A percentile compares a stretch with the other conserved stretches of the same genome.
Evolutionary conservation across 1,284 basidiomycete species (phyloP).

Genomic region (Phenoliferia sp.): DNA sequence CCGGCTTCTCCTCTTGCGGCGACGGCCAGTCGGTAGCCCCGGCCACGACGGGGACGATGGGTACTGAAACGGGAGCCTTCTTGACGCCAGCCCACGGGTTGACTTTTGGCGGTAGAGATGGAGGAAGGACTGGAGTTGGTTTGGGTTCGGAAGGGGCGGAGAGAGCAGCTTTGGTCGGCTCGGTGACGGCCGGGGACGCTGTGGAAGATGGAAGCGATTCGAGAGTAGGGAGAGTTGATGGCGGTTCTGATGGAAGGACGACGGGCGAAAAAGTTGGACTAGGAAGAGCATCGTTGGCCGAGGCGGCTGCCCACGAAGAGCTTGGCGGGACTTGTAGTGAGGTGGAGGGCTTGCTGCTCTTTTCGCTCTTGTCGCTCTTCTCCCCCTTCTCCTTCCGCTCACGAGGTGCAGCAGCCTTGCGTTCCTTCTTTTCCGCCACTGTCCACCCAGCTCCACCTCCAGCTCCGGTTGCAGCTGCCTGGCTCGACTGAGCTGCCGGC

Average conservation of each 20-base stretch:
- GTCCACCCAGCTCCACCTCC: background rate
- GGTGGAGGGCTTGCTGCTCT: background rate
- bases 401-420: background rate
- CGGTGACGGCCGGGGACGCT: background rate
- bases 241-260: background rate
- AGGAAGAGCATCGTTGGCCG: background rate
- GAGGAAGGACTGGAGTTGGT: background rate
- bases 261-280: background rate
- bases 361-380: too few relatives aligned
- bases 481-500: background rate
- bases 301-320: background rate
- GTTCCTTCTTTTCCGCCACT: background rate
- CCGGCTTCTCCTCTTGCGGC: constrained; percentile 4
- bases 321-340: background rate
- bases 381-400: background rate
- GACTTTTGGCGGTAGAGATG: background rate
- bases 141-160: background rate
- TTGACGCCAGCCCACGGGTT: constrained; percentile 1
- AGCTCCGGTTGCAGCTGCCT: background rate
- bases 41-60: constrained; percentile 1
- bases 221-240: background rate
- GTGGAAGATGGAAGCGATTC: background rate
- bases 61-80: background rate
- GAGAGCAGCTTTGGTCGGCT: background rate
- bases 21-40: constrained; percentile 24